phyloP scores from a whole-genome alignment of 2,329 filamentous ascomycete species.

The Tympanopsis confertula region DNA sequence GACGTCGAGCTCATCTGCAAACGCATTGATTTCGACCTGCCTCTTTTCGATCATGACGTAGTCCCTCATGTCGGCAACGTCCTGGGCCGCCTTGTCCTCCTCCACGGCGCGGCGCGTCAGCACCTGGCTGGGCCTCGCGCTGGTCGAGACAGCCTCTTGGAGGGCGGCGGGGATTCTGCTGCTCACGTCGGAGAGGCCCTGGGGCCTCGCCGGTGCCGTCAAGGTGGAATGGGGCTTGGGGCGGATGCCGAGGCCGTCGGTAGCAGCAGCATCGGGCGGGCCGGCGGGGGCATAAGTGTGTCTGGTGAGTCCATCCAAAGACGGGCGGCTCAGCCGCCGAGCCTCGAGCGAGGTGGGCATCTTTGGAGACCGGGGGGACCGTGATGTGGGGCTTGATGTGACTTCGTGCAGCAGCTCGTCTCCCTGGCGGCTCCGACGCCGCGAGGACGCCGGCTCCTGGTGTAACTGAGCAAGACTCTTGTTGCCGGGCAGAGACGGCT shows the following conservation, averaged over 20 bases:
- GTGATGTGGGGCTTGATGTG: too few species aligned
- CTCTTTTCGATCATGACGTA: slow-evolving; percentile 94
- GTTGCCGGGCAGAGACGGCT: too few species aligned
- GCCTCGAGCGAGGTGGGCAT: background rate
- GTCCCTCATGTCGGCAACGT: slow-evolving; percentile 81
- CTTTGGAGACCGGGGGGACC: too few species aligned
- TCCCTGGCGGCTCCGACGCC: background rate
- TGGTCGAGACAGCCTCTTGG: too few species aligned
- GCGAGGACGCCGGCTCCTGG: background rate
- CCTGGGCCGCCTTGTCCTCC: slow-evolving; percentile 66
- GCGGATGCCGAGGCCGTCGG: background rate
- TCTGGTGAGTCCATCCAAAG: background rate
- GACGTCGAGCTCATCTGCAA: slow-evolving; percentile 86
- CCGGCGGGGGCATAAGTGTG: slow-evolving; percentile 4
- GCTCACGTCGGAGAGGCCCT: background rate
- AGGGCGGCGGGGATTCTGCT: background rate
- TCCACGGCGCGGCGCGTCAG: slow-evolving; percentile 40
- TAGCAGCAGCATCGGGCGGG: slow-evolving; percentile 3
- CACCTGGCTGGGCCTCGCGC: too few species aligned
- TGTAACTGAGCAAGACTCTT: too few species aligned
- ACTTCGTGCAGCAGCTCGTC: background rate
- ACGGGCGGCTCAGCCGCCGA: too few species aligned
- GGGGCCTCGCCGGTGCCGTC: background rate
- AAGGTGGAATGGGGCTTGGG: background rate
- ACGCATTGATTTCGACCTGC: slow-evolving; percentile 90